These are phyloP conservation scores for Fusarium scirpi DNA, from an alignment of 2,329 filamentous ascomycete genomes.

Conservation along the genomic window DNA sequence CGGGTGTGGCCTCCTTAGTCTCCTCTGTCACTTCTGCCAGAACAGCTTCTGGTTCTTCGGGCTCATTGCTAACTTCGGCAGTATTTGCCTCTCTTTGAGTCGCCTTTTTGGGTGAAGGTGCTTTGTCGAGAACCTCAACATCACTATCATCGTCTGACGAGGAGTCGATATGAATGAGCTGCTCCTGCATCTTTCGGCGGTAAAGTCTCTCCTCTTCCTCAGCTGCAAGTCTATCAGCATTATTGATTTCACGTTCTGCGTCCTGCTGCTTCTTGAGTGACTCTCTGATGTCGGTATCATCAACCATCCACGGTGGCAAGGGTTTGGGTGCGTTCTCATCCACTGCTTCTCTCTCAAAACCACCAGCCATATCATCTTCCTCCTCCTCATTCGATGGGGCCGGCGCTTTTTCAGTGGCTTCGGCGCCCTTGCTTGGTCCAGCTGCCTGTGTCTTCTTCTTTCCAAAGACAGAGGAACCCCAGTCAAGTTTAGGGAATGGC, in stretches of 20 bases:
- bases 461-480: slow-evolving; percentile 70
- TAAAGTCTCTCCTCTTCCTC: slow-evolving; percentile 66
- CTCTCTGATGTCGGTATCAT: slow-evolving; percentile 74
- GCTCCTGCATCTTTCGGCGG: slow-evolving; percentile 57
- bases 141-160: slow-evolving; percentile 69
- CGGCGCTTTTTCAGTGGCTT: slow-evolving; percentile 27
- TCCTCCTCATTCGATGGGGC: slow-evolving; percentile 44
- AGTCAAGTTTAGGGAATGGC: slow-evolving; percentile 89
- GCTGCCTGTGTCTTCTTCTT: slow-evolving; percentile 52
- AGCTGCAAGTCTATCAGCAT: slow-evolving; percentile 69
- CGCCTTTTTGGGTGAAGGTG: slow-evolving; percentile 50
- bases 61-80: slow-evolving; percentile 18
- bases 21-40: neutral
- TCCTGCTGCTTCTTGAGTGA: slow-evolving; percentile 69
- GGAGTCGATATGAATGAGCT: slow-evolving; percentile 72
- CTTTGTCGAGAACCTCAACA: slow-evolving; percentile 67
- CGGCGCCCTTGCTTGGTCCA: slow-evolving; percentile 25
- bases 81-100: neutral
- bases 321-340: slow-evolving; percentile 64
- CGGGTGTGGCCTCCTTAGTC: neutral
- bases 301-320: slow-evolving; percentile 80
- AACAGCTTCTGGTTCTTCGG: neutral
- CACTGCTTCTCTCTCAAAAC: slow-evolving; percentile 68
- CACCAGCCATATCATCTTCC: slow-evolving; percentile 69
- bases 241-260: slow-evolving; percentile 70